Evolutionary conservation across 2,329 filamentous ascomycete species (phyloP).

Genomic region (Arthrobotrys megalospora): DNA sequence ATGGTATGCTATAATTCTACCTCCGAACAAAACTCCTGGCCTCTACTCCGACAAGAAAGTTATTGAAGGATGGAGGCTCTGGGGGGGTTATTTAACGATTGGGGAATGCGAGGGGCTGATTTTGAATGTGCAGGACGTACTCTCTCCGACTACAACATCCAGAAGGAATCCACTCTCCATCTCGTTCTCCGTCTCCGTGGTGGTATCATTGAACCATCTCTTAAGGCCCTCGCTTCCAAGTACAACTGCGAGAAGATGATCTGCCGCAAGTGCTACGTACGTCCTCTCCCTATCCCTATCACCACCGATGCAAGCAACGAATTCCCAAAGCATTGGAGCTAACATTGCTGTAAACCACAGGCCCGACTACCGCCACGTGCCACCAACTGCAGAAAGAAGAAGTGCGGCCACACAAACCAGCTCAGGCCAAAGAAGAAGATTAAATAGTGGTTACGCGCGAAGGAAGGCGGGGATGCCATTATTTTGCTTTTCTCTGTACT

Average conservation of each 20-base stretch:
- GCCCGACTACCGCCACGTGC: slow-evolving; percentile 94
- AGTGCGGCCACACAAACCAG: slow-evolving; percentile 99
- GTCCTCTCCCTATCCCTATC: slow-evolving; percentile 15
- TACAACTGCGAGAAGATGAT: slow-evolving; percentile 99
- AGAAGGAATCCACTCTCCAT: slow-evolving; percentile 99
- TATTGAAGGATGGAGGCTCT: slow-evolving; percentile 17
- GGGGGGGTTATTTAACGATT: slow-evolving; percentile 11
- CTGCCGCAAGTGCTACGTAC: slow-evolving; percentile 99
- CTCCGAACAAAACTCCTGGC: neutral
- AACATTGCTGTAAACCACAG: slow-evolving; percentile 65
- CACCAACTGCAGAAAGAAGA: slow-evolving; percentile 99
- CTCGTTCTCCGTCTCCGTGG: slow-evolving; percentile 98
- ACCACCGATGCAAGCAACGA: neutral
- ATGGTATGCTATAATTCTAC: slow-evolving; percentile 70
- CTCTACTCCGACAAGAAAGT: slow-evolving; percentile 20
- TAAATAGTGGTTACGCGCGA: slow-evolving; percentile 75
- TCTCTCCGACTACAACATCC: slow-evolving; percentile 99
- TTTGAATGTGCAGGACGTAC: slow-evolving; percentile 75
- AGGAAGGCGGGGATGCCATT: slow-evolving; percentile 42
- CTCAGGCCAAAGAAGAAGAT: slow-evolving; percentile 99
- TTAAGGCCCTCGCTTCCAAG: slow-evolving; percentile 98
- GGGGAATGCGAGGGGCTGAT: slow-evolving; percentile 18
- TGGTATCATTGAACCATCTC: slow-evolving; percentile 98
- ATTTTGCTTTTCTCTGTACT: slow-evolving; percentile 44
- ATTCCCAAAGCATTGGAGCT: neutral